Percentiles rank a stretch among this genome's conserved stretches.
phyloP scores from a whole-genome alignment of 176 grass and related monocot species.

The Eremochloa ophiuroides region DNA sequence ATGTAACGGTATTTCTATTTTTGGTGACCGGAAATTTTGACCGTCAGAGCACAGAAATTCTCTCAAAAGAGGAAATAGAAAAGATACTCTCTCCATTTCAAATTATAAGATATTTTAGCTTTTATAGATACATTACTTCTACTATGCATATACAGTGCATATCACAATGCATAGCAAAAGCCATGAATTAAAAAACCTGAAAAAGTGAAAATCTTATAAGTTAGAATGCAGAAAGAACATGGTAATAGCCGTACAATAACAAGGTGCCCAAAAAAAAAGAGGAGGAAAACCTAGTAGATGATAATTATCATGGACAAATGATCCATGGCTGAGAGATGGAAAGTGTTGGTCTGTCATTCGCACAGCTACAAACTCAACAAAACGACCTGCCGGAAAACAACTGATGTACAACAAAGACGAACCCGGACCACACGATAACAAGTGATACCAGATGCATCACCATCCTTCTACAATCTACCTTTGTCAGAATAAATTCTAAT shows the following conservation, averaged over 20 bases:
- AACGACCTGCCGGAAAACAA: background rate
- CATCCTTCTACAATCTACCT: background rate
- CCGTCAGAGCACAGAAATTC: background rate
- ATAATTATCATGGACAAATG: background rate
- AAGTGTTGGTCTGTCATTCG: background rate
- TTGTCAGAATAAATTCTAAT: background rate
- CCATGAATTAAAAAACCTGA: no score
- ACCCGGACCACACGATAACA: background rate
- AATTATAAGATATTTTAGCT: no score
- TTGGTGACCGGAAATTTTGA: background rate
- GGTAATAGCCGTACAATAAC: background rate
- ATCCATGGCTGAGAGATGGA: background rate
- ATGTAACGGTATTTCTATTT: no score
- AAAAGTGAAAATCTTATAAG: no score
- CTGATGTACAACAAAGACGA: background rate
- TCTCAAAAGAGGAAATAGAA: background rate
- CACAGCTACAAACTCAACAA: background rate
- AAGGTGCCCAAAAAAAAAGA: background rate
- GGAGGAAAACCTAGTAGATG: background rate
- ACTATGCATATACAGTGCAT: no score
- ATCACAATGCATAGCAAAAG: no score
- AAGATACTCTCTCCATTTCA: no score
- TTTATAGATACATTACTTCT: no score
- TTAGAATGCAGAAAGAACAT: no score
- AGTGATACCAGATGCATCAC: background rate